A percentile compares a stretch with the other conserved stretches of the same genome.
Conservation (phyloP, 441 rosid genomes). For the Sinapis alba region DNA sequence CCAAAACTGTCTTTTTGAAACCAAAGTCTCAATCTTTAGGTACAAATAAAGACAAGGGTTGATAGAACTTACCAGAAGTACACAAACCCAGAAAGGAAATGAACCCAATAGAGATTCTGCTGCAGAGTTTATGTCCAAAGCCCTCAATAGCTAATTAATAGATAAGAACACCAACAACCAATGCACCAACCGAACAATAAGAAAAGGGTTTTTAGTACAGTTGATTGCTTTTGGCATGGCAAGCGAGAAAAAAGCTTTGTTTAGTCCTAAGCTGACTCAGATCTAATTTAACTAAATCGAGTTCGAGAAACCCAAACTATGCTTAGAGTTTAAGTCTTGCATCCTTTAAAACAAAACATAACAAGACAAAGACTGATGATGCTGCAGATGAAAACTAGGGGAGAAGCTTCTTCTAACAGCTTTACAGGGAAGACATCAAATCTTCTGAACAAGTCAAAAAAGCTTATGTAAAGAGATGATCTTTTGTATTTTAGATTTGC, state of each 20-base stretch:
- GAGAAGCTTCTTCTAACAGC: conserved; percentile 9
- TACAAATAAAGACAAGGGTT: conserved; percentile 37
- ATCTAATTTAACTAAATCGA: conserved; percentile 44
- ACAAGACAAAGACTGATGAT: conserved; percentile 35
- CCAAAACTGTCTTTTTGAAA: conserved; percentile 13
- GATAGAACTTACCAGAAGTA: conserved; percentile 37
- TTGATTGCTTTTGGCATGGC: conserved; percentile 38
- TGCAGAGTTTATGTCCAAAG: conserved; percentile 19
- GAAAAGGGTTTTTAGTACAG: conserved; percentile 17
- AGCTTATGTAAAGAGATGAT: neutral
- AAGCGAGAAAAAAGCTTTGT: conserved; percentile 34
- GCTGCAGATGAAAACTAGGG: conserved; percentile 14
- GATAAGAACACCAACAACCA: conserved; percentile 41
- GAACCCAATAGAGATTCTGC: conserved; percentile 36
- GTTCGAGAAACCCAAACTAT: conserved; percentile 17
- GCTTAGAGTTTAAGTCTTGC: conserved; percentile 49
- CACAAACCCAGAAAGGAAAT: conserved; percentile 12
- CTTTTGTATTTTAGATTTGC: conserved; percentile 11
- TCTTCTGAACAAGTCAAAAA: too few relatives aligned
- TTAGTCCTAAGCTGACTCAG: conserved; percentile 44
- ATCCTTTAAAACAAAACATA: conserved; percentile 47
- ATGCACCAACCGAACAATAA: conserved; percentile 34
- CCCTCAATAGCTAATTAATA: conserved; percentile 25
- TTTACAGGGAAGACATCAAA: neutral
- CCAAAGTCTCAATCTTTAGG: conserved; percentile 35